Conservation (phyloP, 2,329 filamentous ascomycete species). For the Hymenoscyphus fraxineus region DNA sequence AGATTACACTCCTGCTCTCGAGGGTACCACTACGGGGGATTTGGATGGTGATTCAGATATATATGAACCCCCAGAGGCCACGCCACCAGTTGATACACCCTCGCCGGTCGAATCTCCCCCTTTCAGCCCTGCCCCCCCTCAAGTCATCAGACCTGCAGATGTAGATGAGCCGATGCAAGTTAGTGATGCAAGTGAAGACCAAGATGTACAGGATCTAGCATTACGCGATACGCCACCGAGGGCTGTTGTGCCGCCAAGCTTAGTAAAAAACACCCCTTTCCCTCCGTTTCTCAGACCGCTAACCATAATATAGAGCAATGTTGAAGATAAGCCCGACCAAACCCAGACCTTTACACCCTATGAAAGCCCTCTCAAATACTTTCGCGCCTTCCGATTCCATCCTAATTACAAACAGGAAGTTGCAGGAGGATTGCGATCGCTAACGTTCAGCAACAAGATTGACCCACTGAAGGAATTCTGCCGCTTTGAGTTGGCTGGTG, state of each 20-base stretch:
- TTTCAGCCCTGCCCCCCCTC: conserved; percentile 40
- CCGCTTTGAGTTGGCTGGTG: conserved; percentile 66
- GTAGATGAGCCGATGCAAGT: conserved; percentile 28
- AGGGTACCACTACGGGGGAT: conserved; percentile 13
- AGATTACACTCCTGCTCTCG: conserved; percentile 26
- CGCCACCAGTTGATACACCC: conserved; percentile 21
- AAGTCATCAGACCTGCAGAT: conserved; percentile 26
- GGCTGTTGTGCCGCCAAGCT: conserved; percentile 9
- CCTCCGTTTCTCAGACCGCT: conserved; percentile 17
- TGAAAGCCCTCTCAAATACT: conserved; percentile 74
- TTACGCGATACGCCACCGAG: background rate
- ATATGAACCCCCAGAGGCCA: conserved; percentile 52
- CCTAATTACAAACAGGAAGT: conserved; percentile 68
- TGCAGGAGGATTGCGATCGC: conserved; percentile 73
- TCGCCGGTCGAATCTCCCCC: conserved; percentile 36
- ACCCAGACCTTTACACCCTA: conserved; percentile 55
- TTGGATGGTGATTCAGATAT: conserved; percentile 42
- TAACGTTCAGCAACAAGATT: conserved; percentile 92
- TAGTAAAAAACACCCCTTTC: conserved; percentile 27
- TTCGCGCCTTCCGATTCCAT: conserved; percentile 88
- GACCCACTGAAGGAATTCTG: conserved; percentile 72
- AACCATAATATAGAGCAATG: conserved; percentile 22
- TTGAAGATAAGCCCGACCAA: conserved; percentile 12
- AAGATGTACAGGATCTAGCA: background rate
- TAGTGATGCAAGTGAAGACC: conserved; percentile 21